These are phyloP conservation scores for Leishmania amazonensis DNA, from an alignment of 208 protist genomes.

Conservation along the genomic window DNA sequence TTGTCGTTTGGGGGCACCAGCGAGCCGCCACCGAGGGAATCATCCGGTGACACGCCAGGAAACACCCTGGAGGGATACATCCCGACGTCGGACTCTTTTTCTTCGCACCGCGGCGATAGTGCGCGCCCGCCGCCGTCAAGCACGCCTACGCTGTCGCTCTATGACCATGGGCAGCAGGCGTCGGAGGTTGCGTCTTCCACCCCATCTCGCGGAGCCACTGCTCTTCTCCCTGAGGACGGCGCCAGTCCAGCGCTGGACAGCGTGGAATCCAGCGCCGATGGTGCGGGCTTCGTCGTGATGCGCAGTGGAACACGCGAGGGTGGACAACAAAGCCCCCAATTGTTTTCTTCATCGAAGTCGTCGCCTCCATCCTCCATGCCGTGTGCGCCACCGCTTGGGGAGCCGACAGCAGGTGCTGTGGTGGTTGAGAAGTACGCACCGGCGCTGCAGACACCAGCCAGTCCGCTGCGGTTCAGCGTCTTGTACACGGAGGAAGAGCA, in stretches of 20 bases:
- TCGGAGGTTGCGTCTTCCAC: background rate
- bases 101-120: background rate
- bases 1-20: background rate
- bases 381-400: slow-evolving; percentile 9
- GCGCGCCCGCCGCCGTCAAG: background rate
- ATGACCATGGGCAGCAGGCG: background rate
- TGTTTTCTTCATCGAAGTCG: background rate
- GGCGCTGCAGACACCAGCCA: background rate
- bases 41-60: background rate
- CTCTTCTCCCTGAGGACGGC: background rate
- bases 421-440: background rate
- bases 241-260: background rate
- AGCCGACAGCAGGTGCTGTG: slow-evolving; percentile 5
- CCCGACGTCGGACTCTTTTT: background rate
- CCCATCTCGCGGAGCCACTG: background rate
- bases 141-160: background rate
- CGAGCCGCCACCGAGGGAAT: background rate
- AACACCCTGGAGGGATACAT: background rate
- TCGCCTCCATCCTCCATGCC: slow-evolving; percentile 14
- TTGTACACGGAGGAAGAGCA: slow-evolving; percentile 38
- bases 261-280: background rate
- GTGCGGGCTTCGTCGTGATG: background rate
- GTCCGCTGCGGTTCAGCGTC: slow-evolving; percentile 13
- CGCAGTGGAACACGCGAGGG: slow-evolving; percentile 10
- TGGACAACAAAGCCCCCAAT: background rate